Conservation (phyloP, 2,329 filamentous ascomycete genomes). For the Cryphonectria japonica region DNA sequence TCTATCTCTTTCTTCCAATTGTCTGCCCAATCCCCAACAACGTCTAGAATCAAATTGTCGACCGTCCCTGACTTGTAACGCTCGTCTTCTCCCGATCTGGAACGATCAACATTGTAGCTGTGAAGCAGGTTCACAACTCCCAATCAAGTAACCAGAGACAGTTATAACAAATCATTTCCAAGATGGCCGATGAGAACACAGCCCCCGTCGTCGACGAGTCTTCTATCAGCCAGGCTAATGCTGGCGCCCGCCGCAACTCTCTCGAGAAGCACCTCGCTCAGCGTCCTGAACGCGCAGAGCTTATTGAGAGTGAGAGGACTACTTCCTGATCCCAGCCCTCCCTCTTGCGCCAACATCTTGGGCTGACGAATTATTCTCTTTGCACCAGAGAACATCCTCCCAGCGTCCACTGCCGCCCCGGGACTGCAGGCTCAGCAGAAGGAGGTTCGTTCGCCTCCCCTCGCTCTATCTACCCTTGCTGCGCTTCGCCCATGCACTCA, state of each 20-base stretch:
- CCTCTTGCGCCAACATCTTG: constrained; percentile 7
- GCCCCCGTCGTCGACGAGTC: constrained; percentile 62
- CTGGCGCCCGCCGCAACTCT: constrained; percentile 63
- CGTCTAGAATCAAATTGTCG: not conserved
- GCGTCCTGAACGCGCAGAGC: constrained; percentile 74
- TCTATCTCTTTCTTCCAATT: not conserved
- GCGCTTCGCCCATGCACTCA: not conserved
- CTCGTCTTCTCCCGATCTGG: not conserved
- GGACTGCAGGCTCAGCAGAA: constrained; percentile 78
- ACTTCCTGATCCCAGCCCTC: not conserved
- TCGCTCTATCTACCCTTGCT: not conserved
- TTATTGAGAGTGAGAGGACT: constrained; percentile 73
- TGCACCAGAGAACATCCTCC: constrained; percentile 78
- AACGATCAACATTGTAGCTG: not conserved
- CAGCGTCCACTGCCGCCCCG: constrained; percentile 76
- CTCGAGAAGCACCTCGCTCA: constrained; percentile 73
- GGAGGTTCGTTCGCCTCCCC: constrained; percentile 53
- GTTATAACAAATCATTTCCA: not conserved
- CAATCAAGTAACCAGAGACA: not conserved
- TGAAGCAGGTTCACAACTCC: not conserved
- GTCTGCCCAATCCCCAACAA: not conserved
- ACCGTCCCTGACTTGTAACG: not conserved
- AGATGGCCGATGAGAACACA: constrained; percentile 53
- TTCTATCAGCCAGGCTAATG: constrained; percentile 56
- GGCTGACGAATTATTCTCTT: constrained; percentile 10